Base-by-base conservation (phyloP, 139 green algal genomes). In the Coccomyxa sp. region DNA sequence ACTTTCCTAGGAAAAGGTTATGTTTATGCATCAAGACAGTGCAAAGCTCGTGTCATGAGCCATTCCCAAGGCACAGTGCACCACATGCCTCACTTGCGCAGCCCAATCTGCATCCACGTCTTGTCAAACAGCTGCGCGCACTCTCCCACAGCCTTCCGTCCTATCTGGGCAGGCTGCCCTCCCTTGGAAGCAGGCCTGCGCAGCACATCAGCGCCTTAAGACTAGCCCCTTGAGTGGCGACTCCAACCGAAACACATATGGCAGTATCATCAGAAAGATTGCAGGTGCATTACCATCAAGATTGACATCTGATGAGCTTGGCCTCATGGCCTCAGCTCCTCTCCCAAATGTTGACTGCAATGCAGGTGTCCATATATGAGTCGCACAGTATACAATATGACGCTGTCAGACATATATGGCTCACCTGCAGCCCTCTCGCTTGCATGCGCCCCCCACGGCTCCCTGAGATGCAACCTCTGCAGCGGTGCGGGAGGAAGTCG, bases 51-150 rank as follows among this genome's bases (percentile, higher is more conserved):
- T n/a, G n/a, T n/a, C n/a, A n/a, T n/a, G n/a, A n/a, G n/a, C n/a
- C n/a, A n/a, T n/a, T n/a, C n/a, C n/a, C n/a, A n/a, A n/a, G n/a
- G n/a, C n/a, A n/a, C n/a, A n/a, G n/a, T n/a, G n/a, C n/a, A n/a
- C n/a, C n/a, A n/a, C n/a, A n/a, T n/a, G n/a, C n/a, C n/a, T 72
- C 64, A 72, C 29, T 72, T 34, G 29, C 64, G 27, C 14, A 72
- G 64, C 10, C 64, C 64, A 5, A 72, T 72, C 64, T 72, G 27
- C 24, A 72, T 72, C 29, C n/a, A 72, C 24, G 24, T 72, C 64
- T 36, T 72, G 64, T 72, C 64, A 72, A 72, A 72, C 4, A 72
- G 64, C 64, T 72, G 64, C 64, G 64, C 64, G 34, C 5, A 72
- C 64, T 72, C 64, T 3, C 64, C 64, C 5, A 16, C 34, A 22